Base-by-base conservation (phyloP, 164 flowering plant species). In the Cinnamomum chago region DNA sequence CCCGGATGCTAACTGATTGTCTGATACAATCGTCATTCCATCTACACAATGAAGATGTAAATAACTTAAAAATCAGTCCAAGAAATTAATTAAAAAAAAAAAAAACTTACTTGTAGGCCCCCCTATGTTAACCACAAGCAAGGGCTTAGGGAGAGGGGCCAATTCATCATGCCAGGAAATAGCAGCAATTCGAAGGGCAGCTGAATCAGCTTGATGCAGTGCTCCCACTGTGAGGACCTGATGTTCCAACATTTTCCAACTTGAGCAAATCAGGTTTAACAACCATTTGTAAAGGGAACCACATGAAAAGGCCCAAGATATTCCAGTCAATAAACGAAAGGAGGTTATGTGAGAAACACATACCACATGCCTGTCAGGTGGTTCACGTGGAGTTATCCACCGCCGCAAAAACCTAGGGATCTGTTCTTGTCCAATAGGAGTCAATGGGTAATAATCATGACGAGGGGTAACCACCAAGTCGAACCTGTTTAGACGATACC, bases 211-310 rank as follows among this genome's bases (percentile, higher is more conserved):
- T 81, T 89, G 96, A 82, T 95, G 98, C 65, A 95, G 80, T 67
- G 99, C 95, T 83, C 99, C 99, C 17, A 84, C 67, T 13, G 99
- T 92, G 68, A 93, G 92, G 69, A 92, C 88, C 98, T 94, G 85
- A 72, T 25, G 28, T 66, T 58, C 24, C 60, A 62, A 79, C 66
- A 62, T 23, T 62, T 40, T n/a, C 18, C 58, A 64, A 24, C 35
- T 27, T 68, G 47, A 52, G 72, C 51, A 67, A 50, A 14, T 7
- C 14, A 13, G 30, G 24, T 12, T 60, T 40, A 40, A 40, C 2
- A 40, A 72, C 22, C 50, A 72, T 71, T 18, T 22, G 40, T 1
- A 66, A 24, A 52, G 23, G 15, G 6, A 76, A 40, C 50, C 66
- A 71, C 14, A n/a, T 51, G 60, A 51, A 35, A 47, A n/a, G 62